Conservation (phyloP, 2,329 filamentous ascomycete genomes). For the Pyrenochaeta sp. region DNA sequence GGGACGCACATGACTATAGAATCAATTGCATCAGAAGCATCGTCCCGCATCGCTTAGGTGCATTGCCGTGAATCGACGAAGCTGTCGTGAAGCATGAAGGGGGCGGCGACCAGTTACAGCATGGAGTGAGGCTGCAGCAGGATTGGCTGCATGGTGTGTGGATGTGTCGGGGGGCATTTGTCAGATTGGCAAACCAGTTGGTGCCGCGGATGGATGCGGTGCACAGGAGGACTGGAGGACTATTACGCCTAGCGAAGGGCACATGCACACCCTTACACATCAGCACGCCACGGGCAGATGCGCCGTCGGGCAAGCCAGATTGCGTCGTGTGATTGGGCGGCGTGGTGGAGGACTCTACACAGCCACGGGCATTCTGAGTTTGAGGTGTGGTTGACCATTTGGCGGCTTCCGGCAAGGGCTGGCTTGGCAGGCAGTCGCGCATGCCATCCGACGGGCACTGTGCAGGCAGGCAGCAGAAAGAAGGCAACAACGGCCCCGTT, state of each 20-base stretch:
- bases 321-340: conserved; percentile 11
- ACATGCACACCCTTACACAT: conserved; percentile 2
- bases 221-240: conserved; percentile 4
- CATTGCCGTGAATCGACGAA: too few relatives aligned
- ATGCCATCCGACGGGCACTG: too few relatives aligned
- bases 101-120: too few relatives aligned
- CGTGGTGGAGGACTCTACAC: conserved; percentile 13
- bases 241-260: not conserved
- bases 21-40: conserved; percentile 6
- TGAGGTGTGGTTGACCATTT: too few relatives aligned
- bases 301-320: conserved; percentile 2
- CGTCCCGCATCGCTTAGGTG: too few relatives aligned
- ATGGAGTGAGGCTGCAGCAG: too few relatives aligned
- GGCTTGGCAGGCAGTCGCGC: conserved; percentile 29
- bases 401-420: conserved; percentile 4
- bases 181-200: too few relatives aligned
- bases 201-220: too few relatives aligned
- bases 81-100: too few relatives aligned
- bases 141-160: too few relatives aligned
- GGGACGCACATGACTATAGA: conserved; percentile 6
- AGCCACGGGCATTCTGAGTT: conserved; percentile 27
- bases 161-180: too few relatives aligned
- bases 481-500: conserved; percentile 23
- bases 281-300: conserved; percentile 6
- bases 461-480: conserved; percentile 6